Evolutionary conservation across 2,329 filamentous ascomycete species (phyloP).

Genomic region (Trichoderma citrinoviride): DNA sequence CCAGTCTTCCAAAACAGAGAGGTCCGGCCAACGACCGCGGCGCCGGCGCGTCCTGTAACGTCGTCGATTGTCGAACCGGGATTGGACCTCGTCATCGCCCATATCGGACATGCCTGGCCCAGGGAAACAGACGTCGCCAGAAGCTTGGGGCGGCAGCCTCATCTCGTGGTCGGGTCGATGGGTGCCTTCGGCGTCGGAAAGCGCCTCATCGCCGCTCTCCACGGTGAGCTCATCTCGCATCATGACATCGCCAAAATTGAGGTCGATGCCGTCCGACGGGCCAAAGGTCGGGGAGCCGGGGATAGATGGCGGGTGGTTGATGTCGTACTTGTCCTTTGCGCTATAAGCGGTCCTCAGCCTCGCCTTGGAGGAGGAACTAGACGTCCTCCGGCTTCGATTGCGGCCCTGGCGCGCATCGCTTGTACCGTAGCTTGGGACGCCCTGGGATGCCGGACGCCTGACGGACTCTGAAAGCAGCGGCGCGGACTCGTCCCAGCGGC

Average conservation of each 20-base stretch:
- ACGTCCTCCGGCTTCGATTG: conserved; percentile 45
- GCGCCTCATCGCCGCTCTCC: conserved; percentile 33
- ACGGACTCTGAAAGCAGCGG: conserved; percentile 50
- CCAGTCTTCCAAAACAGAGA: conserved; percentile 84
- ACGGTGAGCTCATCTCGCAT: conserved; percentile 62
- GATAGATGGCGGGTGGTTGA: conserved; percentile 68
- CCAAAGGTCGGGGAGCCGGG: conserved; percentile 59
- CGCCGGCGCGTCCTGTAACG: conserved; percentile 53
- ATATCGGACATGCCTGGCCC: conserved; percentile 70
- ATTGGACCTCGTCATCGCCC: conserved; percentile 68
- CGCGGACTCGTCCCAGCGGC: conserved; percentile 47
- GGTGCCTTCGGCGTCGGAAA: conserved; percentile 31
- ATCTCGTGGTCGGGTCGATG: conserved; percentile 31
- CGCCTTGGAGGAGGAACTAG: conserved; percentile 51
- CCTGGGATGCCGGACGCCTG: conserved; percentile 28
- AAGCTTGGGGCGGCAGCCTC: conserved; percentile 61
- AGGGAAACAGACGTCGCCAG: conserved; percentile 92
- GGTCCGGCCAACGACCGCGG: conserved; percentile 78
- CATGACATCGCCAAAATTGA: conserved; percentile 68
- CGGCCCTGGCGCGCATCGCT: conserved; percentile 38
- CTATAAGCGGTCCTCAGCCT: conserved; percentile 37
- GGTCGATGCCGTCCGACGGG: conserved; percentile 47
- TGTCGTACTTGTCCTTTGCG: conserved; percentile 52
- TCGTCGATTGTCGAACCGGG: conserved; percentile 42
- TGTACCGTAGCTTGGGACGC: conserved; percentile 43